Base-by-base conservation (phyloP, 257 asterid genomes). In the Anisodus acutangulus region DNA sequence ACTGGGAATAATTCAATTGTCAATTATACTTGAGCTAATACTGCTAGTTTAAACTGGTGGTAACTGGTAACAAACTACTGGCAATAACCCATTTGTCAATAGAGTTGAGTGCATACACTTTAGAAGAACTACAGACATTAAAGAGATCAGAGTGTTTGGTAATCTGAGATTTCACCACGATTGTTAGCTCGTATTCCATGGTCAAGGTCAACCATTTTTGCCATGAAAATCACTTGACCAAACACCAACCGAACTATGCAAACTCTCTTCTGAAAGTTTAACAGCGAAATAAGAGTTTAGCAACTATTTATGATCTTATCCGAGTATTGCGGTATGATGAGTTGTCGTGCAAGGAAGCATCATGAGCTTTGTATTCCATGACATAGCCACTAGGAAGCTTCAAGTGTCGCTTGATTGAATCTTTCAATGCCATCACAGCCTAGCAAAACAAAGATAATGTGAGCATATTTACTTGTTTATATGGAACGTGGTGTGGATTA, bases 241-340 rank as follows among this genome's bases (percentile, higher is more conserved):
- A 74, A 22, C 49, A 49, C 62, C 59, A 53, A 74, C 60, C n/a
- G 6, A 74, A 74, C 19, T 35, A 15, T 6, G 78, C 1, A 35
- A 31, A 19, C 19, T 19, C 60, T 22, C 58, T 47, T 74, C 43
- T 13, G 16, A 8, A 78, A 9, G 43, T 45, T 63, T 35, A 26
- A 66, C 17, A 81, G 53, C 2, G 10, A 82, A 68, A 68, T 60
- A 19, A 31, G 9, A 37, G 51, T 66, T 39, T 37, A 31, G 84
- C 35, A 49, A 64, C 57, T 68, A 39, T 72, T 88, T 91, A 94
- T 69, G 98, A 97, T 88, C 98, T 92, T 89, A 93, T 85, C 98
- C 98, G 93, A n/a, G 99, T 93, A 95, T 97, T 97, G 8, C 99
- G 94, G 78, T 95, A 95, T 2, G 98, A 97, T 51, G 99, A 97